Evolutionary conservation across 805 yeast species (phyloP), one percentile per base, ranked within the genome.

Genomic region (Metschnikowia shivogae): DNA sequence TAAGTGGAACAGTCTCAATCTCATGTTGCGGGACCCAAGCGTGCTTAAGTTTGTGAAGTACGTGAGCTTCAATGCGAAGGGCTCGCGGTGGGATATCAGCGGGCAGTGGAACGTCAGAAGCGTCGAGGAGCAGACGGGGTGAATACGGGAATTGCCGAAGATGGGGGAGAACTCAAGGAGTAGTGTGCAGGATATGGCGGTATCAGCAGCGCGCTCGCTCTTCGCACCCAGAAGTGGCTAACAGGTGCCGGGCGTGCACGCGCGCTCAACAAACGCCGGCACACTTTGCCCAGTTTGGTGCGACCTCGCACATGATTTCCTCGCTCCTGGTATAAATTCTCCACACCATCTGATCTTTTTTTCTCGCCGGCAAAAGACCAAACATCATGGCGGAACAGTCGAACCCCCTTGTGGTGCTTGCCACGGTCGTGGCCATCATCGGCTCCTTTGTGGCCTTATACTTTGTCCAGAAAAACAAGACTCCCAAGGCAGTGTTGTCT

Each of bases 1-100:
- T 6, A 69, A 77, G 45, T 88, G 95, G 92, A 95, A 93, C 62
- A 77, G 80, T 36, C 68, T 93, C 48, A 77, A 80, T 24, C 63
- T 93, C 45, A 86, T 89, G 70, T 73, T 86, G 52, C 74, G 97
- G 57, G 98, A 93, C 60, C 81, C 85, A 7, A 78, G 82, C 39
- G 90, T 92, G n/a, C 70, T 95, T 66, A 86, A 90, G 63, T 93
- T 93, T 64, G 82, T 93, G 55, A 93, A 93, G 62, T 93, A 93
- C 57, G 92, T 92, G 14, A 86, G 96, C 58, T 80, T 79, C 63
- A 80, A 80, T 50, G 97, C 98, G 5, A 81, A 82, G 48, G 96
- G 97, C 1, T 82, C 93, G 34, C 75, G 99, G 60, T 93, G 96
- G 96, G 99, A 93, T 60, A 70, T 93, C 34, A 73, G 74, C 29